These are phyloP conservation scores for Cyberlindnera mrakii DNA, from an alignment of 805 yeast genomes.

Conservation along the genomic window DNA sequence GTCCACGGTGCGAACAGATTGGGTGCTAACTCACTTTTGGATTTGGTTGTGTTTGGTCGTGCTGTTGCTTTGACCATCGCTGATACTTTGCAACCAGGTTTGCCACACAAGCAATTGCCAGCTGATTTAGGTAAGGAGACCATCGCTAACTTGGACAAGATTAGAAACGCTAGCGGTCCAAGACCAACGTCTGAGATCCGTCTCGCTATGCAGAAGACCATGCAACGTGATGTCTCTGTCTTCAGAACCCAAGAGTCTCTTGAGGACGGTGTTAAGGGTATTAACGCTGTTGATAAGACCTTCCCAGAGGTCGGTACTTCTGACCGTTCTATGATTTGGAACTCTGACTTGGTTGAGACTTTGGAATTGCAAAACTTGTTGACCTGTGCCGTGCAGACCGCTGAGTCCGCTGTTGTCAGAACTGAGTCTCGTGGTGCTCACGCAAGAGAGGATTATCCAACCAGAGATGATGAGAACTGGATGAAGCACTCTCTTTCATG, in stretches of 20 bases:
- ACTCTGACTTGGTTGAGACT: conserved; percentile 93
- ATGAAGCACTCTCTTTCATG: conserved; percentile 95
- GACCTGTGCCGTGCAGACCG: conserved; percentile 96
- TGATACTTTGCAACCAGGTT: conserved; percentile 80
- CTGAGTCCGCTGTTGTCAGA: conserved; percentile 89
- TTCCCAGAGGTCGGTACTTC: conserved; percentile 76
- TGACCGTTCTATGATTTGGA: conserved; percentile 98
- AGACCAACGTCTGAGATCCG: conserved; percentile 84
- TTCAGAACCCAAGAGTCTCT: conserved; percentile 90
- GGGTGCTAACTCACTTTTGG: conserved; percentile 96
- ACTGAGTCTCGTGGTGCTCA: conserved; percentile 99
- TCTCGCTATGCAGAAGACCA: conserved; percentile 86
- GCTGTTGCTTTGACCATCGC: conserved; percentile 92
- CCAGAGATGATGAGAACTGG: conserved; percentile 95
- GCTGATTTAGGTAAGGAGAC: conserved; percentile 87
- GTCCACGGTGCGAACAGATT: conserved; percentile 99
- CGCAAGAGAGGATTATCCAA: conserved; percentile 96
- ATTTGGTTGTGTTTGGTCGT: conserved; percentile 96
- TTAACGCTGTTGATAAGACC: conserved; percentile 66
- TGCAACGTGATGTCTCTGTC: conserved; percentile 96
- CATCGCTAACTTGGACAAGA: conserved; percentile 80
- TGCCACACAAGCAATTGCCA: conserved; percentile 77
- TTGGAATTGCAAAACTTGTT: conserved; percentile 92
- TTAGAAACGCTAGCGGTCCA: conserved; percentile 82
- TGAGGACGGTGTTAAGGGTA: conserved; percentile 84